Base-by-base conservation (phyloP, 768 basidiomycete species). In the Lanmaoa pseudosensibilis region DNA sequence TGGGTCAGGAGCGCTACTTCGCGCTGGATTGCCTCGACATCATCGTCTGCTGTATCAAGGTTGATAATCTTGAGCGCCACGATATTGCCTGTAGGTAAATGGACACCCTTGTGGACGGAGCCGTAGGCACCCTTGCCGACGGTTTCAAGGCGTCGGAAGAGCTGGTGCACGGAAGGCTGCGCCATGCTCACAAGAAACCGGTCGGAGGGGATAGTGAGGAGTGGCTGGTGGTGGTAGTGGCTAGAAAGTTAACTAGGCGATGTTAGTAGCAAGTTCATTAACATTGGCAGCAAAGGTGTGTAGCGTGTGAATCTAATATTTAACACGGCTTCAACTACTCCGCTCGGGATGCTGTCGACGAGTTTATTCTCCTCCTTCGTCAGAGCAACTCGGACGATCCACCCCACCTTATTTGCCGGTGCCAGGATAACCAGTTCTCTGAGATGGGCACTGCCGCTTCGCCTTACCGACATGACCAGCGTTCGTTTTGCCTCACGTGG, bases 31-130 rank as follows among this genome's bases (percentile, higher is more conserved):
- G 95, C 96, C 47, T 79, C 90, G 18, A 97, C 94, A 69, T 99
- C 97, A 72, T 99, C 96, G 71, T 95, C 96, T 53, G 88, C 84
- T 25, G 89, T 95, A 74, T 98, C 97, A 62, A 98, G 87, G 74
- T 98, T 92, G 77, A 99, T 98, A 73, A 98, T 95, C 77, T 99
- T 99, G 76, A 98, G 86, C 18, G 95, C 97, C 34, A 99, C 92
- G 53, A 94, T 80, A 54, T 91, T 90, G 19, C 92, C 92, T 0
- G 92, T 88, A 0, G 87, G 80, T 48, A 90, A 82, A 64, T 98
- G 89, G 52, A 86, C 77, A 15, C 93, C 96, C 69, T 89, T 92
- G 78, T 95, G 92, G 15, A 99, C 96, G 10, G 93, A 92, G 44
- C 97, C 96, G 73, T 94, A 98, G 1, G 94, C 91, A 58, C 95